Base-by-base conservation (phyloP, 768 basidiomycete genomes). In the Phaffia tasmanica region DNA sequence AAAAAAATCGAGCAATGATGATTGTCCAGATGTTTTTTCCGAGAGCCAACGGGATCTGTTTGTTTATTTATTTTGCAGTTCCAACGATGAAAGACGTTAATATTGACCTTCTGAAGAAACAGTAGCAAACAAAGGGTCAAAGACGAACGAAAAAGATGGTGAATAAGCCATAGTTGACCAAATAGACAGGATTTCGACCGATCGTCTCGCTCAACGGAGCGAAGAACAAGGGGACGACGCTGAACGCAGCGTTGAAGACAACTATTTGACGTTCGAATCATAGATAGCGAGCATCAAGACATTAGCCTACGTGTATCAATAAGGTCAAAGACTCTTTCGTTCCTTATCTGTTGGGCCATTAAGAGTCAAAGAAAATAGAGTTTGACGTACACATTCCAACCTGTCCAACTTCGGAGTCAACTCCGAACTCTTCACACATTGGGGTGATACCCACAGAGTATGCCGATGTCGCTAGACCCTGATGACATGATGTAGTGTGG, bases 11-110 rank as follows among this genome's bases (percentile, higher is more conserved):
- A 1, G 65, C 70, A 56, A 68, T 65, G 42, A 72, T 69, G 32
- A 55, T 57, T 16, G 63, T 65, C 51, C 62, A 64, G 53, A 72
- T 72, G 64, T 72, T 72, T 29, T n/a, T 56, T 0, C 57, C 65
- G 32, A 61, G 50, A 4, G 65, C 65, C 7, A 67, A 61, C 21
- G 65, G 60, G 35, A 67, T 25, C 35, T 42, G 35, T 42, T 42
- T 42, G 11, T 11, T 4, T 42, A 11, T 11, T 11, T 5, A 5
- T 5, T 5, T 42, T 42, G 6, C 35, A 42, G 35, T 5, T 4
- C 6, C 35, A 11, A 11, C 35, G 19, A 54, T 35, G 54, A 57
- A 56, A 19, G 53, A n/a, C 53, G 53, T 14, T 27, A 46, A 3
- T 14, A 23, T 0, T 11, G 50, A 51, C 19, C 19, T 25, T 9